Evolutionary conservation across 2,329 filamentous ascomycete species (phyloP).

Genomic region (Helotiales sp.): DNA sequence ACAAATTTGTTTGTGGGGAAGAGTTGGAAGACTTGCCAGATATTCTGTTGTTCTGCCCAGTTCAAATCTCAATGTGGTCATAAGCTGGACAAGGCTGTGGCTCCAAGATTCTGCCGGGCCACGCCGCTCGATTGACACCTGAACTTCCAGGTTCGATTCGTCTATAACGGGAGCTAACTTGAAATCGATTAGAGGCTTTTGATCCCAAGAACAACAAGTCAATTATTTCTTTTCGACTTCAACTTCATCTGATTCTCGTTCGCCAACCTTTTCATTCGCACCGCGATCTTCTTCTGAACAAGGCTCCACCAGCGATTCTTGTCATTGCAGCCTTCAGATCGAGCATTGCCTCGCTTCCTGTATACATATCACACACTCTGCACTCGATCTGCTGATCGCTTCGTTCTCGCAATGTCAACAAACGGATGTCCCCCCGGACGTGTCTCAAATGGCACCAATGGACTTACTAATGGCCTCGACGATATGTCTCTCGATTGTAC

Average conservation of each 20-base stretch:
- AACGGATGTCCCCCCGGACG: background rate
- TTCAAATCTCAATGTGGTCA: constrained; percentile 2
- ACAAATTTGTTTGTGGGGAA: background rate
- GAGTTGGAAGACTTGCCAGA: background rate
- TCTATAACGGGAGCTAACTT: background rate
- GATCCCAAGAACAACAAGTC: background rate
- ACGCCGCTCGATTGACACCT: background rate
- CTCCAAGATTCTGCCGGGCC: background rate
- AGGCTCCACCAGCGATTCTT: background rate
- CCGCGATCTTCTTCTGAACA: background rate
- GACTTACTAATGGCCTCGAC: background rate
- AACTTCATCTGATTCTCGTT: background rate
- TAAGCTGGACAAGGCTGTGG: constrained; percentile 5
- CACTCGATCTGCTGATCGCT: background rate
- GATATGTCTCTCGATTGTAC: background rate
- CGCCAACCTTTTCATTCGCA: background rate
- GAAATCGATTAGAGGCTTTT: background rate
- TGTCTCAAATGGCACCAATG: background rate
- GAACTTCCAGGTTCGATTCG: background rate
- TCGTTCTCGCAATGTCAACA: background rate
- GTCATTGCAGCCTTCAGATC: background rate
- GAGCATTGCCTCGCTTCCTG: background rate
- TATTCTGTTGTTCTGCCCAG: background rate
- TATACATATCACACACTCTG: background rate
- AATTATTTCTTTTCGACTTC: background rate